Evolutionary conservation across 345 rosid species (phyloP).

Genomic region (Eutrema japonicum): DNA sequence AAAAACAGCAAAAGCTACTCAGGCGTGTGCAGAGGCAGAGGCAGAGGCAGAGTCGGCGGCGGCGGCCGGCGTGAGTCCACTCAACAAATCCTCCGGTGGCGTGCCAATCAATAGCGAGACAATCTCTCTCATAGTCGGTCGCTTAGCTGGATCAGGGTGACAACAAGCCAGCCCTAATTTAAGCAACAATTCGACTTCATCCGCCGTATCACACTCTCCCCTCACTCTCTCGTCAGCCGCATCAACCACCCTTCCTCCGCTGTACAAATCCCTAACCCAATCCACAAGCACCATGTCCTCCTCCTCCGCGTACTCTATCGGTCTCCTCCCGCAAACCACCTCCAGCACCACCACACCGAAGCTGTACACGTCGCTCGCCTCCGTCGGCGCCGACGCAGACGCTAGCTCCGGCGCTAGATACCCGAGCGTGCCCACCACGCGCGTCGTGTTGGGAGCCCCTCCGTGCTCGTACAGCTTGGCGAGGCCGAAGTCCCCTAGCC

Average conservation of each 20-base stretch:
- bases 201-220: constrained; percentile 54
- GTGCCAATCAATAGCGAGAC: constrained; percentile 58
- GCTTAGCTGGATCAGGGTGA: constrained; percentile 67
- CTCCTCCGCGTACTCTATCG: constrained; percentile 58
- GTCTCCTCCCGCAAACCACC: constrained; percentile 78
- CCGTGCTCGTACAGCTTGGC: constrained; percentile 81
- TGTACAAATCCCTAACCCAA: constrained; percentile 69
- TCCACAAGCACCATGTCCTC: constrained; percentile 68
- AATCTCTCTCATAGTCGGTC: constrained; percentile 80
- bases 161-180: constrained; percentile 90
- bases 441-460: constrained; percentile 73
- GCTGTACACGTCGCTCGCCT: constrained; percentile 79
- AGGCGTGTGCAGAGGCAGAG: neutral
- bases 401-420: constrained; percentile 87
- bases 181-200: constrained; percentile 67
- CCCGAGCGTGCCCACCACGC: constrained; percentile 89
- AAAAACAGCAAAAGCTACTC: neutral
- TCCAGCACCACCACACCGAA: constrained; percentile 89
- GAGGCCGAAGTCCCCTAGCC: constrained; percentile 84
- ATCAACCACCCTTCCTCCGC: constrained; percentile 53
- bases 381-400: constrained; percentile 56
- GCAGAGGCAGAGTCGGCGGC: constrained; percentile 3
- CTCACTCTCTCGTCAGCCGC: constrained; percentile 65
- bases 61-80: constrained; percentile 30
- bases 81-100: constrained; percentile 42